phyloP scores from a whole-genome alignment of 495 filamentous ascomycete genomes.

The Daldinia grandis region DNA sequence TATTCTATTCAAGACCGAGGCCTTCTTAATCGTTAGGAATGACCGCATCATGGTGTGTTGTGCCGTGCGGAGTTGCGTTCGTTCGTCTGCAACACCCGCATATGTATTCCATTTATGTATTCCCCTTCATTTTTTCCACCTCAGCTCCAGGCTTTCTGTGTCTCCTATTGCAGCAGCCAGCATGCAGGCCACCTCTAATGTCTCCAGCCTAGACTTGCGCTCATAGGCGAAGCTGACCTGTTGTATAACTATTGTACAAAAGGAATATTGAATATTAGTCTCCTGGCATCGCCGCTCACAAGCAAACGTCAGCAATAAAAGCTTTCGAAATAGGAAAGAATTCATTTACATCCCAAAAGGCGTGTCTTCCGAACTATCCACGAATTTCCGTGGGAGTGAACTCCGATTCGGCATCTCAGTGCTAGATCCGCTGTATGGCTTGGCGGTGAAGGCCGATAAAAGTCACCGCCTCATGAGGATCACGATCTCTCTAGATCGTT shows the following conservation, averaged over 20 bases:
- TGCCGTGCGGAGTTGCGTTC: constrained; percentile 23
- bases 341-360: constrained; percentile 7
- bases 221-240: constrained; percentile 32
- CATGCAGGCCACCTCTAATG: constrained; percentile 20
- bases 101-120: constrained; percentile 9
- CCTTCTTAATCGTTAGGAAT: constrained; percentile 27
- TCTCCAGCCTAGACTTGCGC: constrained; percentile 22
- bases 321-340: constrained; percentile 15
- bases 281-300: constrained; percentile 19
- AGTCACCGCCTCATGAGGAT: constrained; percentile 30
- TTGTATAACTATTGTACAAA: constrained; percentile 2
- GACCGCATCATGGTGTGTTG: constrained; percentile 27
- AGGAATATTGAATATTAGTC: constrained; percentile 16
- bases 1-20: constrained; percentile 10
- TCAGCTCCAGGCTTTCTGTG: constrained; percentile 30
- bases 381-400: constrained; percentile 33
- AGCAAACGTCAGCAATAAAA: constrained; percentile 8
- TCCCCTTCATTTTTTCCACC: not conserved
- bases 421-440: constrained; percentile 3
- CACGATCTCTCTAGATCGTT: constrained; percentile 31
- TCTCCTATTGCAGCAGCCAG: constrained; percentile 25
- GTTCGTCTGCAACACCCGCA: constrained; percentile 19
- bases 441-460: constrained; percentile 38
- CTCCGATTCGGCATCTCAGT: constrained; percentile 29
- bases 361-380: constrained; percentile 31